These are phyloP conservation scores for Candida anutae DNA, from an alignment of 1,139 yeast species.

Conservation along the genomic window DNA sequence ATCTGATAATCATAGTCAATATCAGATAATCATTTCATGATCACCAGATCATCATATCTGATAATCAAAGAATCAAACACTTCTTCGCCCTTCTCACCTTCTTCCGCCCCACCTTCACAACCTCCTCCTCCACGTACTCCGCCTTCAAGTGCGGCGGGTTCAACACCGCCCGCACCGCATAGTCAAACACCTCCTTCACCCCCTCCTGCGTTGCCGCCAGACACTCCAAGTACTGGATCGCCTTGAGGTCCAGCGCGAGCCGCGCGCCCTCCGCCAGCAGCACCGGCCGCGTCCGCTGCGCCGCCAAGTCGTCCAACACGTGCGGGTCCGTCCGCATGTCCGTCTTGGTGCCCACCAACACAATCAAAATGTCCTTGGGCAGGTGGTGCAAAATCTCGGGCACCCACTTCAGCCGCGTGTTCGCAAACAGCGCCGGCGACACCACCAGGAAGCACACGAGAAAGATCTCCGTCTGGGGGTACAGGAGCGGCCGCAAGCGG, in stretches of 20 bases:
- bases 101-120: constrained; percentile 21
- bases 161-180: constrained; percentile 66
- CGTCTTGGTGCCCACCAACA: constrained; percentile 79
- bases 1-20: no score
- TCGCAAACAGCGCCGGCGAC: constrained; percentile 73
- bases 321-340: constrained; percentile 81
- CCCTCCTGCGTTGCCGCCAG: constrained; percentile 92
- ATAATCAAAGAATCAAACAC: constrained; percentile 34
- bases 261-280: constrained; percentile 54
- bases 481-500: constrained; percentile 80
- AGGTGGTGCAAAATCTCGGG: constrained; percentile 88
- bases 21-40: no score
- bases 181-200: constrained; percentile 74
- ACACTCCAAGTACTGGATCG: constrained; percentile 76
- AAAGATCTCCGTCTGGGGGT: constrained; percentile 89
- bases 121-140: constrained; percentile 15
- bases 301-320: constrained; percentile 62
- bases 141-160: constrained; percentile 11
- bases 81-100: constrained; percentile 24
- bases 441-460: constrained; percentile 82
- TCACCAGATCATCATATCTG: no score
- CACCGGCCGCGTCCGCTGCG: constrained; percentile 56
- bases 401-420: constrained; percentile 71
- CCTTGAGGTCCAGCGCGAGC: constrained; percentile 65
- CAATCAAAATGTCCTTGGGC: constrained; percentile 63